Percentiles rank a stretch among this genome's conserved stretches.
These are phyloP conservation scores for Berberis vulgaris DNA, from an alignment of 164 flowering plant genomes.

Conservation along the genomic window DNA sequence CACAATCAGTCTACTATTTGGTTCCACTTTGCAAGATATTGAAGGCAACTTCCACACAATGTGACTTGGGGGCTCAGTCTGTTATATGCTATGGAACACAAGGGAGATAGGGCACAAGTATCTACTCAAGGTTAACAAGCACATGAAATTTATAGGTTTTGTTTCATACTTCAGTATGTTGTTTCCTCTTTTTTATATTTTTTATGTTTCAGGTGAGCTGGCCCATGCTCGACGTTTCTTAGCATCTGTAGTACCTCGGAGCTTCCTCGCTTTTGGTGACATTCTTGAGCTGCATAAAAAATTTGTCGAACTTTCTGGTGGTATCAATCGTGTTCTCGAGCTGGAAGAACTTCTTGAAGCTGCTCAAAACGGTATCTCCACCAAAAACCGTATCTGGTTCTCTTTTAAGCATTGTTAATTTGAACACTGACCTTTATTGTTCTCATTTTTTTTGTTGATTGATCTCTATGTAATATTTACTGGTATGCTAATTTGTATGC, in stretches of 20 bases:
- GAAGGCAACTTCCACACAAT: slow-evolving; percentile 97
- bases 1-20: no score
- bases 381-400: background rate
- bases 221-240: slow-evolving; percentile 96
- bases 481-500: no score
- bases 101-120: slow-evolving; percentile 66
- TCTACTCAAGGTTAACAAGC: slow-evolving; percentile 69
- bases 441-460: no score
- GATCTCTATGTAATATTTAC: no score
- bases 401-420: background rate
- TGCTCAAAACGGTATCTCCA: slow-evolving; percentile 62
- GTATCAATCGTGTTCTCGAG: slow-evolving; percentile 88
- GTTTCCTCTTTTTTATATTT: slow-evolving; percentile 3
- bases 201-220: slow-evolving; percentile 79
- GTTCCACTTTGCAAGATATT: no score
- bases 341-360: slow-evolving; percentile 85
- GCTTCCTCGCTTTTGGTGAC: slow-evolving; percentile 98
- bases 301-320: slow-evolving; percentile 84
- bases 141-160: background rate
- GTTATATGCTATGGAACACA: slow-evolving; percentile 90
- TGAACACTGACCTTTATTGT: no score
- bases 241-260: slow-evolving; percentile 98
- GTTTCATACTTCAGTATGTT: background rate
- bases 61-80: slow-evolving; percentile 99
- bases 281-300: slow-evolving; percentile 86